A percentile compares a stretch with the other conserved stretches of the same genome.
These are phyloP conservation scores for Rhodocollybia butyracea DNA, from an alignment of 768 basidiomycete species.

Conservation along the genomic window DNA sequence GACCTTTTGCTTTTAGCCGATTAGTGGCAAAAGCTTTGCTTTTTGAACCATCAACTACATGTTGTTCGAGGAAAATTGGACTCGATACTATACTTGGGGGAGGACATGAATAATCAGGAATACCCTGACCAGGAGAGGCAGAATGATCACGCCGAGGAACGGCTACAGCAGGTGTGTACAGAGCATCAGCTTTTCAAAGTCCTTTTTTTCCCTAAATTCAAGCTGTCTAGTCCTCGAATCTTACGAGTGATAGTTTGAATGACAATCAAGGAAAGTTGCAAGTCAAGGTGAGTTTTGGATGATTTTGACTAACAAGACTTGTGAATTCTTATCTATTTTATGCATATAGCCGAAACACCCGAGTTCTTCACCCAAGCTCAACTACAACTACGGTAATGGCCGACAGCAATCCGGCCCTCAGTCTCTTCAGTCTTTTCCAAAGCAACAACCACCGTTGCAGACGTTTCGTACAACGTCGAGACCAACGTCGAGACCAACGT, in stretches of 20 bases:
- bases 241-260: too few relatives aligned
- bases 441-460: not conserved
- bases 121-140: not conserved
- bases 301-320: too few relatives aligned
- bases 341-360: not conserved
- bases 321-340: not conserved
- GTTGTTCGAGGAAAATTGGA: not conserved
- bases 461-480: not conserved
- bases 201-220: too few relatives aligned
- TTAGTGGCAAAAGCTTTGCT: too few relatives aligned
- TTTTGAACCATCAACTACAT: slow-evolving; percentile 4
- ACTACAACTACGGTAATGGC: not conserved
- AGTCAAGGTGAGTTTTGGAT: too few relatives aligned
- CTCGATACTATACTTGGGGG: not conserved
- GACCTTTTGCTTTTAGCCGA: too few relatives aligned
- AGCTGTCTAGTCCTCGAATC: too few relatives aligned
- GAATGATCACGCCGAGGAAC: too few relatives aligned
- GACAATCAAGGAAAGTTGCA: too few relatives aligned
- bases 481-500: not conserved
- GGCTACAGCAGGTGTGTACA: not conserved
- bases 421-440: not conserved
- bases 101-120: not conserved
- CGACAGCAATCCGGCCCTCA: too few relatives aligned
- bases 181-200: not conserved
- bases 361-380: not conserved